Evolutionary conservation across 148 eudicot genomes (phyloP).

Genomic region (Chenopodium berlandieri): DNA sequence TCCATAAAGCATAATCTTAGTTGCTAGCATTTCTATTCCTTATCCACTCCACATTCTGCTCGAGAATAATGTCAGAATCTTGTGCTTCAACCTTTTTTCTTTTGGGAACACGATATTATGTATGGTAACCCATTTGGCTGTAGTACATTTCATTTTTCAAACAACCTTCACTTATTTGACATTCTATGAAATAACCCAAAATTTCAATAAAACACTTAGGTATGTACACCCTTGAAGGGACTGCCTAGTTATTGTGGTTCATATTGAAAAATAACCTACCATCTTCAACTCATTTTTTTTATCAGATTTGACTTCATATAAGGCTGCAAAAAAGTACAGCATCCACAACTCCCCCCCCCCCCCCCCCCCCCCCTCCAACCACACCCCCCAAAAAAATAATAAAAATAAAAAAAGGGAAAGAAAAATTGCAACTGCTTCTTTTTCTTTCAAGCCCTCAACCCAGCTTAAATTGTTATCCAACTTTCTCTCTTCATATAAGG

Average conservation of each 20-base stretch:
- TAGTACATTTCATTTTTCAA: not conserved
- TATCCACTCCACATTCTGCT: no score
- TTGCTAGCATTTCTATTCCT: no score
- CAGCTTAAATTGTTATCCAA: not conserved
- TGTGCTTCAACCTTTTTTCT: no score
- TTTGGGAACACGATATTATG: not conserved
- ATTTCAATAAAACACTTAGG: not conserved
- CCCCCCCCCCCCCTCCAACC: no score
- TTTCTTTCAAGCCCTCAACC: not conserved
- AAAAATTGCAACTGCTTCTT: not conserved
- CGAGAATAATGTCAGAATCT: no score
- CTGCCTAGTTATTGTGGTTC: not conserved
- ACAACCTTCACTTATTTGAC: not conserved
- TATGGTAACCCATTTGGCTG: not conserved
- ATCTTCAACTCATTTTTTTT: not conserved
- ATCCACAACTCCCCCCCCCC: no score
- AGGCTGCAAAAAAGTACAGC: not conserved
- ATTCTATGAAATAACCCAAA: not conserved
- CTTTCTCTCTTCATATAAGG: not conserved
- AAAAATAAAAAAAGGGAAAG: not conserved
- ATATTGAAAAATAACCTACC: not conserved
- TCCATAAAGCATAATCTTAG: no score
- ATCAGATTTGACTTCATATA: not conserved
- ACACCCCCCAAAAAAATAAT: no score
- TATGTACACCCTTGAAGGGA: not conserved